These are phyloP conservation scores for Thalassiosira profunda DNA, from an alignment of 108 stramenopile genomes.

Conservation along the genomic window DNA sequence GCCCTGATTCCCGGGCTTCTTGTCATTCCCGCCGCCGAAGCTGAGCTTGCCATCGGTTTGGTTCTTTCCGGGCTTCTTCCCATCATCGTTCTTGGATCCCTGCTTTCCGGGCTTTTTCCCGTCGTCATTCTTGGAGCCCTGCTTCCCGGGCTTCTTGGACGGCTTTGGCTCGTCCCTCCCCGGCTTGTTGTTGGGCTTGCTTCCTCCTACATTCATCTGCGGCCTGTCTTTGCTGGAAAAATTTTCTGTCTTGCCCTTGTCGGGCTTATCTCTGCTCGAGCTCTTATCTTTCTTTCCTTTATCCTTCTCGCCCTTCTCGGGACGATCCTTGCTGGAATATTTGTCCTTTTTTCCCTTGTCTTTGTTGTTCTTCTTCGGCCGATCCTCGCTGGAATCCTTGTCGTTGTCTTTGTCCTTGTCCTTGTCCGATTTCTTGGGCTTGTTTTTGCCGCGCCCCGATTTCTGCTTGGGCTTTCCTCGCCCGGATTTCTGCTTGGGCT, in stretches of 20 bases:
- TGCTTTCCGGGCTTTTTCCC: too few species aligned
- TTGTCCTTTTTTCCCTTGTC: too few species aligned
- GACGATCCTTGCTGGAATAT: too few species aligned
- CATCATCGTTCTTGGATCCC: not conserved
- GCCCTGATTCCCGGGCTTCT: too few species aligned
- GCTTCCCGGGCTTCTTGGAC: not conserved
- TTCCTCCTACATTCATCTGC: not conserved
- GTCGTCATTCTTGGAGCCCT: too few species aligned
- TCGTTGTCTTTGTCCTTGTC: not conserved
- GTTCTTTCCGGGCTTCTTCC: not conserved
- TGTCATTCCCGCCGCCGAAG: too few species aligned
- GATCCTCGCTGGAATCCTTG: too few species aligned
- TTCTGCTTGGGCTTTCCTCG: conserved; percentile 7
- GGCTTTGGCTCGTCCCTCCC: not conserved
- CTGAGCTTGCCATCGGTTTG: conserved; percentile 5
- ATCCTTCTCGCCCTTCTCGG: too few species aligned
- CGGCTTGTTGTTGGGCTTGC: not conserved
- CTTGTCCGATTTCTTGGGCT: not conserved
- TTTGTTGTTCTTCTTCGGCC: too few species aligned
- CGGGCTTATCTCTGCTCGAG: not conserved
- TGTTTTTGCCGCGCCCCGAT: not conserved
- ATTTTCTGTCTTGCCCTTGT: not conserved
- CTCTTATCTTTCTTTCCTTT: too few species aligned
- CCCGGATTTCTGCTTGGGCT: too few species aligned
- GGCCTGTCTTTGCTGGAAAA: not conserved